Conservation (phyloP, 2,329 filamentous ascomycete species). For the Aspergillus hiratsukae region DNA sequence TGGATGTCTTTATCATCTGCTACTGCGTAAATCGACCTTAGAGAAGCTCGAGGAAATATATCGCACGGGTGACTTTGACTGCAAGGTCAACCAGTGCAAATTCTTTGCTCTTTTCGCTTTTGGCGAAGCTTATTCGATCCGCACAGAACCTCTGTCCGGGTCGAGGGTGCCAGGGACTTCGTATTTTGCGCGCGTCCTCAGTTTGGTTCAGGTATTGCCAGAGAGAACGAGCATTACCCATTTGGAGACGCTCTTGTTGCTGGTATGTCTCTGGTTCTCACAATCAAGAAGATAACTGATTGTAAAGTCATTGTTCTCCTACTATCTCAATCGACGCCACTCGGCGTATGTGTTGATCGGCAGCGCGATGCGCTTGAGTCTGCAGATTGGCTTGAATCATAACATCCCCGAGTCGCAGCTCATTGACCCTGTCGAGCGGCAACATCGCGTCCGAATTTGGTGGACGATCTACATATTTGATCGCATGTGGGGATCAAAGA, state of each 20-base stretch:
- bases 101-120: conserved; percentile 44
- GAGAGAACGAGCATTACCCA: conserved; percentile 44
- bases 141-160: conserved; percentile 29
- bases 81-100: conserved; percentile 39
- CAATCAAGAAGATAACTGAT: neutral
- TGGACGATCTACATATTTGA: conserved; percentile 39
- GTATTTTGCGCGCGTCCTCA: conserved; percentile 42
- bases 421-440: conserved; percentile 36
- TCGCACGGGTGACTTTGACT: conserved; percentile 28
- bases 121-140: conserved; percentile 43
- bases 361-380: conserved; percentile 40
- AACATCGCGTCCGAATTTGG: conserved; percentile 36
- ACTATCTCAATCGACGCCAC: conserved; percentile 34
- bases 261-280: conserved; percentile 23
- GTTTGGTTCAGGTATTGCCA: conserved; percentile 39
- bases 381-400: conserved; percentile 43
- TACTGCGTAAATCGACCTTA: conserved; percentile 35
- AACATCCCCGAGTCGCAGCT: conserved; percentile 34
- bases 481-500: conserved; percentile 47
- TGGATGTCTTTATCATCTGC: conserved; percentile 33
- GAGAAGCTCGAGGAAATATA: conserved; percentile 38
- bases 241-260: conserved; percentile 40
- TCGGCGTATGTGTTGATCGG: conserved; percentile 33
- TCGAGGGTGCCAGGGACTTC: conserved; percentile 40
- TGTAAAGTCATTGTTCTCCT: conserved; percentile 31